Conservation (phyloP, 139 green algal species). For the Picochlorum sp. region DNA sequence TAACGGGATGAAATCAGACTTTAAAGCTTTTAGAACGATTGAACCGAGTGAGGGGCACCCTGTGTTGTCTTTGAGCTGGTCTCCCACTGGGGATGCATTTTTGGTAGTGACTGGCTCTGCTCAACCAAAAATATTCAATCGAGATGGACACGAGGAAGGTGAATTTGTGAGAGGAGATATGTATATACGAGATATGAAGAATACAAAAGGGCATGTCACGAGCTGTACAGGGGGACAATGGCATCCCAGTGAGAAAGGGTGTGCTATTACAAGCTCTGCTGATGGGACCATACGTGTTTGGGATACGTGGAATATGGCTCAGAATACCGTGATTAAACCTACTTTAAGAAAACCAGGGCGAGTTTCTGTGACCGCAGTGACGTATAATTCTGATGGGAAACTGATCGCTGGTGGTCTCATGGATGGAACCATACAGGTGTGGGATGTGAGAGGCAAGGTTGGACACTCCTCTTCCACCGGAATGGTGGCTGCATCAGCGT, state of each 20-base stretch:
- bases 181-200: slow-evolving; percentile 88
- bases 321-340: slow-evolving; percentile 89
- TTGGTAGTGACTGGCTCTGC: slow-evolving; percentile 60
- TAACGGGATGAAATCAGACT: slow-evolving; percentile 82
- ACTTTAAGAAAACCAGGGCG: slow-evolving; percentile 53
- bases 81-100: slow-evolving; percentile 70
- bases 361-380: slow-evolving; percentile 63
- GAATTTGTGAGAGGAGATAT: slow-evolving; percentile 86
- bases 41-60: slow-evolving; percentile 72
- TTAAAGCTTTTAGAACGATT: slow-evolving; percentile 64
- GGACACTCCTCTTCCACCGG: slow-evolving; percentile 62
- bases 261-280: slow-evolving; percentile 69
- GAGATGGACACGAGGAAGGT: slow-evolving; percentile 66
- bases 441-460: slow-evolving; percentile 70
- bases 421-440: slow-evolving; percentile 88
- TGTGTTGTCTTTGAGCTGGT: slow-evolving; percentile 54
- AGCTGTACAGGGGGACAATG: slow-evolving; percentile 67
- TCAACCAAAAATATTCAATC: slow-evolving; percentile 68
- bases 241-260: slow-evolving; percentile 81
- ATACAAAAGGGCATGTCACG: slow-evolving; percentile 89
- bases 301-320: slow-evolving; percentile 64
- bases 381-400: slow-evolving; percentile 61
- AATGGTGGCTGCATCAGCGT: slow-evolving; percentile 46
- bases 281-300: slow-evolving; percentile 86
- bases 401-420: slow-evolving; percentile 71